A percentile compares a stretch with the other conserved stretches of the same genome.
Conservation (phyloP, 352 stramenopile genomes). For the Halophytophthora polymorphica region DNA sequence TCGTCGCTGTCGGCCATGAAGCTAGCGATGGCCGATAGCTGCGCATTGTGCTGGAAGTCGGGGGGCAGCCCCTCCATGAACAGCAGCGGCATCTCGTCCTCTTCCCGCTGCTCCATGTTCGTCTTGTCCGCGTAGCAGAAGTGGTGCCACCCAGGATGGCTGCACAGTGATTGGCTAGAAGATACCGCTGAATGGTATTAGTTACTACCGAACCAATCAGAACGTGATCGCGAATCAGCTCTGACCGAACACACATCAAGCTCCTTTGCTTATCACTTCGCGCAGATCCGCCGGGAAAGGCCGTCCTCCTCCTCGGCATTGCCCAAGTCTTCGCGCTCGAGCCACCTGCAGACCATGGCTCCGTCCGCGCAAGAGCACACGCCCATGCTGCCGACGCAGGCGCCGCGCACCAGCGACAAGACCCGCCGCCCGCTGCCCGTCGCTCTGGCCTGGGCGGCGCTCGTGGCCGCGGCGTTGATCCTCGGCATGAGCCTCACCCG, state of each 20-base stretch:
- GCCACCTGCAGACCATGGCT: not conserved
- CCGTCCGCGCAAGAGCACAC: constrained; percentile 15
- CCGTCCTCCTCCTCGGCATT: no score
- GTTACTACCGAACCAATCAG: no score
- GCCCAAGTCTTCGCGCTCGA: no score
- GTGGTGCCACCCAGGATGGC: not conserved
- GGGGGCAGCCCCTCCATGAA: constrained; percentile 71
- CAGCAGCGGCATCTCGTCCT: constrained; percentile 75
- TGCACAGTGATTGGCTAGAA: not conserved
- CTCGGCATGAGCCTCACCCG: constrained; percentile 3
- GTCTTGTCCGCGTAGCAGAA: not conserved
- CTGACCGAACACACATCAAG: no score
- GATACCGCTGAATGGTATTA: no score
- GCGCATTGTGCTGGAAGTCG: constrained; percentile 58
- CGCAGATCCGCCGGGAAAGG: no score
- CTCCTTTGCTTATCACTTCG: no score
- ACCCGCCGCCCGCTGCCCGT: constrained; percentile 19
- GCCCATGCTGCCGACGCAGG: constrained; percentile 23
- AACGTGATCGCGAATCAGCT: no score
- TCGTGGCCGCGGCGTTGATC: constrained; percentile 13
- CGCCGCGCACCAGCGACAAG: not conserved
- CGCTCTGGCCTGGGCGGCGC: constrained; percentile 20
- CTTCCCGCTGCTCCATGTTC: constrained; percentile 13
- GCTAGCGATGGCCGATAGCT: constrained; percentile 71
- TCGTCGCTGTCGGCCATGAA: constrained; percentile 70